Conservation (phyloP, 2,329 filamentous ascomycete genomes). For the Aspergillus calidoustus region DNA sequence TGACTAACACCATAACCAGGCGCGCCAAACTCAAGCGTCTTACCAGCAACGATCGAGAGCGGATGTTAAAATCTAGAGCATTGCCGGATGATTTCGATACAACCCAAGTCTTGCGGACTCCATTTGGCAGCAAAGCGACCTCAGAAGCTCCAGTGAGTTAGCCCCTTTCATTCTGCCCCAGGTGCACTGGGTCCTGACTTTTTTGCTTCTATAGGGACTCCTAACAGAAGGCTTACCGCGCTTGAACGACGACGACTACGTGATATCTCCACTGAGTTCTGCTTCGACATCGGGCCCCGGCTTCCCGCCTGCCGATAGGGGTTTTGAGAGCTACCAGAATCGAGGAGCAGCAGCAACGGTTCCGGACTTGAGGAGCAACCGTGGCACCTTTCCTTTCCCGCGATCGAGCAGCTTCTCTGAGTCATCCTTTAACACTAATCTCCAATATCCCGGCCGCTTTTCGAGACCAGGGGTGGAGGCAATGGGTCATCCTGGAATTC, state of each 20-base stretch:
- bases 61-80: slow-evolving; percentile 64
- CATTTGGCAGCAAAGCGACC: slow-evolving; percentile 51
- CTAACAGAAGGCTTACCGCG: slow-evolving; percentile 40
- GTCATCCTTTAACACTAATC: slow-evolving; percentile 32
- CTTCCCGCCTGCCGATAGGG: slow-evolving; percentile 36
- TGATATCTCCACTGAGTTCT: slow-evolving; percentile 43
- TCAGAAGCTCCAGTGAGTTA: slow-evolving; percentile 54
- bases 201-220: slow-evolving; percentile 31
- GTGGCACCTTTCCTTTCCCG: slow-evolving; percentile 34
- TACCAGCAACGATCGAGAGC: slow-evolving; percentile 64
- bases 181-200: slow-evolving; percentile 35
- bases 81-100: slow-evolving; percentile 65
- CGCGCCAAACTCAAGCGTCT: slow-evolving; percentile 66
- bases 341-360: slow-evolving; percentile 33
- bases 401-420: slow-evolving; percentile 45
- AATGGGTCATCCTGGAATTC: slow-evolving; percentile 28
- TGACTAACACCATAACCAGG: slow-evolving; percentile 41
- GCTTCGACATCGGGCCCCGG: slow-evolving; percentile 42
- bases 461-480: slow-evolving; percentile 31
- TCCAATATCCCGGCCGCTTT: slow-evolving; percentile 37
- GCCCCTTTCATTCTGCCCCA: slow-evolving; percentile 40
- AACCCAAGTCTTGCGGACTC: slow-evolving; percentile 61
- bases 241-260: slow-evolving; percentile 43
- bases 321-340: slow-evolving; percentile 34
- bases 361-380: slow-evolving; percentile 34